phyloP scores from a whole-genome alignment of 2,329 filamentous ascomycete genomes.

The Elsinoe ampelina region DNA sequence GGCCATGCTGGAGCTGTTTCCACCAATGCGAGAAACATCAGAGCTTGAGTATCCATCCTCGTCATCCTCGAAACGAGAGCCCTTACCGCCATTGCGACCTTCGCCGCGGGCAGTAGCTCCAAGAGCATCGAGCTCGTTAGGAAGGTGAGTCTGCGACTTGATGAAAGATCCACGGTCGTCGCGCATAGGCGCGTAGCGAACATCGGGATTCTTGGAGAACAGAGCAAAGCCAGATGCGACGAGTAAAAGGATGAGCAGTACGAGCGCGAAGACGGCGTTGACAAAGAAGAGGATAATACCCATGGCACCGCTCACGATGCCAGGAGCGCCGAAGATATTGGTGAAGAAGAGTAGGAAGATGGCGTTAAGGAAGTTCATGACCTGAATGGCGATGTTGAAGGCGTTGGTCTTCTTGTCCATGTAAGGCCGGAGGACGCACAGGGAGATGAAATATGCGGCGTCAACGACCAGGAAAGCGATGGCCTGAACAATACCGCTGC shows the following conservation, averaged over 20 bases:
- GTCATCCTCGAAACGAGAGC: slow-evolving; percentile 60
- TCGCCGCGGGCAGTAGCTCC: slow-evolving; percentile 84
- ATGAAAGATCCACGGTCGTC: slow-evolving; percentile 95
- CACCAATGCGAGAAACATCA: slow-evolving; percentile 31
- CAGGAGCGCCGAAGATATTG: slow-evolving; percentile 72
- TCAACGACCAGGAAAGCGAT: slow-evolving; percentile 78
- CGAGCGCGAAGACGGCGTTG: slow-evolving; percentile 74
- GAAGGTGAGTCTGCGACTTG: slow-evolving; percentile 84
- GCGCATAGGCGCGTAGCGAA: slow-evolving; percentile 90
- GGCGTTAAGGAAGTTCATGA: slow-evolving; percentile 81
- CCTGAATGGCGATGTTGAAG: slow-evolving; percentile 88
- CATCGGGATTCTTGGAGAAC: slow-evolving; percentile 87
- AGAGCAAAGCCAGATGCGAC: slow-evolving; percentile 70
- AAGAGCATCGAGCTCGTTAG: slow-evolving; percentile 81
- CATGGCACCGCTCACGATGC: slow-evolving; percentile 75
- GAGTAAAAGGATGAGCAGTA: slow-evolving; percentile 74
- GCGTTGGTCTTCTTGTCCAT: slow-evolving; percentile 99
- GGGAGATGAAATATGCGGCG: slow-evolving; percentile 63
- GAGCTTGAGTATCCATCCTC: slow-evolving; percentile 48
- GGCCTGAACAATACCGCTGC: slow-evolving; percentile 61
- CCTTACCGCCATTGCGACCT: slow-evolving; percentile 34
- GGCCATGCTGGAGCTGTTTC: slow-evolving; percentile 29
- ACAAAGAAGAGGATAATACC: slow-evolving; percentile 82
- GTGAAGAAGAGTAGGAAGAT: slow-evolving; percentile 87
- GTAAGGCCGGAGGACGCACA: slow-evolving; percentile 78